Conservation (phyloP, 805 yeast genomes). For the Saturnispora kantuleensis region DNA sequence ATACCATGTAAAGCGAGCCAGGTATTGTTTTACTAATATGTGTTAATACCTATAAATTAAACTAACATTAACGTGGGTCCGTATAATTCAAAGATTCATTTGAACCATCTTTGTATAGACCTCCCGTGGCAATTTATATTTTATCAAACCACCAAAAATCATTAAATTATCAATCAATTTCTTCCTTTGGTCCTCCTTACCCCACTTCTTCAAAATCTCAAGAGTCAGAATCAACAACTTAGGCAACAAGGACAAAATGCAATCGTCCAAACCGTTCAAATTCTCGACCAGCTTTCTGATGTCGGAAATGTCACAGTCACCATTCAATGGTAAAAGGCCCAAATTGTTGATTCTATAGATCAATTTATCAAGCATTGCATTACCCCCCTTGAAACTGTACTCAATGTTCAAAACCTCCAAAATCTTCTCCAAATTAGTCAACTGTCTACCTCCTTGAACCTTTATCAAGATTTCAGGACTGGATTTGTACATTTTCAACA, state of each 20-base stretch:
- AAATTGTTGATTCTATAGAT: slow-evolving; percentile 37
- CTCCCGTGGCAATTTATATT: slow-evolving; percentile 84
- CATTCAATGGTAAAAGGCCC: slow-evolving; percentile 54
- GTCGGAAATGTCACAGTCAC: slow-evolving; percentile 38
- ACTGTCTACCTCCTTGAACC: slow-evolving; percentile 40
- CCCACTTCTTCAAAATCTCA: slow-evolving; percentile 45
- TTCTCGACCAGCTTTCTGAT: slow-evolving; percentile 62
- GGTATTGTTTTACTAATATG: too few species aligned
- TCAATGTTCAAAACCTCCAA: slow-evolving; percentile 62
- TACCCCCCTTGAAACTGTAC: slow-evolving; percentile 31
- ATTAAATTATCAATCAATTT: slow-evolving; percentile 76
- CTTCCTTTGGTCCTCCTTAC: slow-evolving; percentile 15
- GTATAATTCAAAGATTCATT: background rate
- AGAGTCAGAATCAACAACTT: slow-evolving; percentile 71
- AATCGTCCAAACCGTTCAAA: slow-evolving; percentile 53
- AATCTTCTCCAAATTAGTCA: slow-evolving; percentile 56
- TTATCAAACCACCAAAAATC: slow-evolving; percentile 92
- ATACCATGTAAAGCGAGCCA: too few species aligned
- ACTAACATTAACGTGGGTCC: background rate
- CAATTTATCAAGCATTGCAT: slow-evolving; percentile 28
- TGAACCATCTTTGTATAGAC: slow-evolving; percentile 40
- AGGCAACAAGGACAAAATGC: slow-evolving; percentile 71
- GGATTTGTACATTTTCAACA: slow-evolving; percentile 37
- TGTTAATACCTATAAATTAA: too few species aligned
- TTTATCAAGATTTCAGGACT: slow-evolving; percentile 50